These are phyloP conservation scores for Beauveria caledonica DNA, from an alignment of 2,329 filamentous ascomycete species.

Conservation along the genomic window DNA sequence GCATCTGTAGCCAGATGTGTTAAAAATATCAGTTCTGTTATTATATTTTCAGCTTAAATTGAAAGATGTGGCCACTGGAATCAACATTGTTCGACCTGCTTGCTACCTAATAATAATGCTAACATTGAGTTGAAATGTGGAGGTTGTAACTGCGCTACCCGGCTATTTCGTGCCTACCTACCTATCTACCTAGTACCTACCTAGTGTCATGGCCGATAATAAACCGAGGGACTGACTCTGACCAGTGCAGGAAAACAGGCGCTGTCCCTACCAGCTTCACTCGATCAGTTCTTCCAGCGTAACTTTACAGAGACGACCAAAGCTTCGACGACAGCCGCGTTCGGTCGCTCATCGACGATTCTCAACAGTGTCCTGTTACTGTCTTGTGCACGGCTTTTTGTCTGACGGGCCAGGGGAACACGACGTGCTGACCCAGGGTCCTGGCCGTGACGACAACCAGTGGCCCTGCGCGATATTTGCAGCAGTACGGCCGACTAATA, in stretches of 20 bases:
- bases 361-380: not conserved
- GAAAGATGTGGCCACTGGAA: no score
- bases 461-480: not conserved
- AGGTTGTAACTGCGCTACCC: not conserved
- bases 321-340: not conserved
- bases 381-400: not conserved
- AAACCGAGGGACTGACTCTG: slow-evolving; percentile 9
- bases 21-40: not conserved
- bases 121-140: not conserved
- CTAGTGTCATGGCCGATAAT: slow-evolving; percentile 12
- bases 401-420: slow-evolving; percentile 3
- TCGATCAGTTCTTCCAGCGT: not conserved
- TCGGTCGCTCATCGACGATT: not conserved
- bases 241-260: not conserved
- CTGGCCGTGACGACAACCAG: slow-evolving; percentile 4
- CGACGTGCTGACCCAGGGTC: slow-evolving; percentile 1
- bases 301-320: not conserved
- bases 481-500: not conserved
- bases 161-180: not conserved
- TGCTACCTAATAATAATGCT: no score
- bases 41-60: not conserved
- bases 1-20: not conserved
- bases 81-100: no score
- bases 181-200: not conserved
- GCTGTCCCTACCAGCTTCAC: not conserved